These are phyloP conservation scores for Cokeromyces recurvatus DNA, from an alignment of 371 early-diverging fungal species.

Conservation along the genomic window DNA sequence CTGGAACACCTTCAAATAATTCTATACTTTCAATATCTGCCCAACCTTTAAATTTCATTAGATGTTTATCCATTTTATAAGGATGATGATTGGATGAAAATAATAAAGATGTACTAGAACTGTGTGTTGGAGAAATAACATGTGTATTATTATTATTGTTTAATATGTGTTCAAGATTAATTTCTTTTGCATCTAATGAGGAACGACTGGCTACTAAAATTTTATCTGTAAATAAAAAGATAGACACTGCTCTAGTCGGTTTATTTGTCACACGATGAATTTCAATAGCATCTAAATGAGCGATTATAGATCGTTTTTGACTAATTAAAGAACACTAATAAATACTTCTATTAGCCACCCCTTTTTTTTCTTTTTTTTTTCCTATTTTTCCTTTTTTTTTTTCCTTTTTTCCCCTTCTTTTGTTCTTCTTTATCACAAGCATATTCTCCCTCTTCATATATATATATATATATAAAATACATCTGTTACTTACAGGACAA, in stretches of 20 bases:
- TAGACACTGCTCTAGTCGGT: slow-evolving; percentile 31
- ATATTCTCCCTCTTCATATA: too few relatives aligned
- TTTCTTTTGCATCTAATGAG: slow-evolving; percentile 22
- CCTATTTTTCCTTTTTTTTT: too few relatives aligned
- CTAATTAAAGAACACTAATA: slow-evolving; percentile 35
- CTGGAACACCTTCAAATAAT: slow-evolving; percentile 35
- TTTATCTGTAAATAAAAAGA: slow-evolving; percentile 43
- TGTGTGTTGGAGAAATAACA: not conserved
- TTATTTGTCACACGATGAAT: slow-evolving; percentile 33
- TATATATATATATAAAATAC: not conserved
- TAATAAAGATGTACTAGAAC: not conserved
- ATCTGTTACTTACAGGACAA: slow-evolving; percentile 18
- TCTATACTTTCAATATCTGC: slow-evolving; percentile 42
- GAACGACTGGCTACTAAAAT: slow-evolving; percentile 38
- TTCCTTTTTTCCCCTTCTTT: too few relatives aligned
- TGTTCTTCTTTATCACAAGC: too few relatives aligned
- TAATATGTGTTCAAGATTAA: slow-evolving; percentile 20
- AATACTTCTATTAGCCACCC: too few relatives aligned
- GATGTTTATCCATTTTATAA: not conserved
- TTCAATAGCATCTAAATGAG: slow-evolving; percentile 40
- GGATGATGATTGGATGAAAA: not conserved
- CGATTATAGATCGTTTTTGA: slow-evolving; percentile 33
- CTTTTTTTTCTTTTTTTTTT: too few relatives aligned
- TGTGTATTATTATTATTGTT: not conserved
- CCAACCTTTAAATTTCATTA: slow-evolving; percentile 44